phyloP scores from a whole-genome alignment of 164 flowering plant genomes.

The Vitis cinerea region DNA sequence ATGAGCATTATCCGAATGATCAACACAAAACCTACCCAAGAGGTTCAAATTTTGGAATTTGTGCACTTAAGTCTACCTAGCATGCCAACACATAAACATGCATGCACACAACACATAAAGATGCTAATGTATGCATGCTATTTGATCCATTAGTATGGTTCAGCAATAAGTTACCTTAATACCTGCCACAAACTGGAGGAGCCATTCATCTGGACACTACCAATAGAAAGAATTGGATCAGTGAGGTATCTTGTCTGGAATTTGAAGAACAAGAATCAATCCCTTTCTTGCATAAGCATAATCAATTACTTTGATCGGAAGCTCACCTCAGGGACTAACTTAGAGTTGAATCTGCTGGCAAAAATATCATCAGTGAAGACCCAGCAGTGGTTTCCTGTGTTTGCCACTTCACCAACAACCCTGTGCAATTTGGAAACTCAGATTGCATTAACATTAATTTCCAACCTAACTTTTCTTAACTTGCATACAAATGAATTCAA shows the following conservation, averaged over 20 bases:
- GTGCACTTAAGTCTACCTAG: neutral
- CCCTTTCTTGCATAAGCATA: neutral
- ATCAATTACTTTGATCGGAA: neutral
- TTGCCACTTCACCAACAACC: slow-evolving; percentile 68
- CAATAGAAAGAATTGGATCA: slow-evolving; percentile 18
- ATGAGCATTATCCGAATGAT: slow-evolving; percentile 13
- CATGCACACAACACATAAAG: neutral
- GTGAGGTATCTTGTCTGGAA: neutral
- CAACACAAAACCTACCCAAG: neutral
- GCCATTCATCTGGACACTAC: slow-evolving; percentile 69
- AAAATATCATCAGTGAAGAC: slow-evolving; percentile 25
- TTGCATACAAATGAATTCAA: neutral
- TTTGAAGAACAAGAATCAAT: neutral
- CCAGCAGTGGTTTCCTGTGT: slow-evolving; percentile 56
- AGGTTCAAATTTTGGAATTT: neutral
- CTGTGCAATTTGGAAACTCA: slow-evolving; percentile 30
- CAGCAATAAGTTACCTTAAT: slow-evolving; percentile 58
- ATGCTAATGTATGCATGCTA: neutral
- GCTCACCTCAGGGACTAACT: slow-evolving; percentile 45
- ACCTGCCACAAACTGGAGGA: slow-evolving; percentile 66
- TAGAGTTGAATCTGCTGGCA: slow-evolving; percentile 24
- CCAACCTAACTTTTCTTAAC: neutral
- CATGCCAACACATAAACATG: neutral
- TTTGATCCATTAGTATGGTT: neutral
- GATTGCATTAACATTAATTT: neutral